Base-by-base conservation (phyloP, 768 basidiomycete genomes). In the Naganishia antarctica region DNA sequence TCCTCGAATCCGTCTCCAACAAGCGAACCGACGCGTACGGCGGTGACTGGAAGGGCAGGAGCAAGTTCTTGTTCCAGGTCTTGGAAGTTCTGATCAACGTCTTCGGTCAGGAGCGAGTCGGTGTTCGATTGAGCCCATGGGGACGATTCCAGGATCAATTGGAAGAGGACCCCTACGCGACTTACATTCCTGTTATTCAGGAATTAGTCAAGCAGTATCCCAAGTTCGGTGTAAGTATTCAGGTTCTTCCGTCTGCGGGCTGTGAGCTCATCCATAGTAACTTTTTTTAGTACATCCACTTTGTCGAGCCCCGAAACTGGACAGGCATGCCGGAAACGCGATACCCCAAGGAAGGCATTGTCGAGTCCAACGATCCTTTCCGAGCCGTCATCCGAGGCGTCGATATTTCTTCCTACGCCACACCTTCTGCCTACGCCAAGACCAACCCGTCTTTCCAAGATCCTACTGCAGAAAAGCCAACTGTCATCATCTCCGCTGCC, bases 1-100 rank as follows among this genome's bases (percentile, higher is more conserved):
- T 88, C 79, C 65, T 85, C 11, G 84, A 86, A 69, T 79, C 82
- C 28, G 71, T 79, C n/a, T 79, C 78, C 37, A 87, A 88, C 74
- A 70, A 80, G 4, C 81, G 86, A 16, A 83, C 81, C 7, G 87
- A 88, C 71, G 77, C 81, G 47, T 90, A 86, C 73, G 88, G 88
- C 0, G 88, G 88, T 1, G 82, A 81, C 47, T 76, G 87, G 29
- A 83, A 86, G 72, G 83, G 82, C 62, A 79, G 88, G 5, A 78
- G 80, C 0, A 79, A 83, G 28, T 88, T 89, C 71, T 70, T 75
- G 0, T 75, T 86, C 6, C 84, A 86, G 64, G 78, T 86, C 41
- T 71, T 84, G 7, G 79, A 82, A 37, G 84, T 83, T 1, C 76
- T 87, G 0, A 78, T 76, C 3, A 71, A 79, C 0, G 81, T 82